Evolutionary conservation across 75 land plant genomes (phyloP), one percentile per base, ranked within the genome.

Genomic region (Selaginella moellendorffii): DNA sequence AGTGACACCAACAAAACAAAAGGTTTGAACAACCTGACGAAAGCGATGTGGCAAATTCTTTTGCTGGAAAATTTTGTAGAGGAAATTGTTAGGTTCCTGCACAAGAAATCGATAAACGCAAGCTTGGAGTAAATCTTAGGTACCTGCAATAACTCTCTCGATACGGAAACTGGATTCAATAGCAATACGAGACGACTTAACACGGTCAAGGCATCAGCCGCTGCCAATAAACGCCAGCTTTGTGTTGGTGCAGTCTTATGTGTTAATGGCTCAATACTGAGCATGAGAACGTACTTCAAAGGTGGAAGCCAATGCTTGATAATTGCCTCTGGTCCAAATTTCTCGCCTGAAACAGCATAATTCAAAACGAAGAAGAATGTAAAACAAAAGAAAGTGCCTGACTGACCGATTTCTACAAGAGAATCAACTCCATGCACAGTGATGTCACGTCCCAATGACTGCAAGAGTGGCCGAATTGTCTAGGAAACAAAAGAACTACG

Each of bases 401-500:
- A 36, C 69, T 68, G 27, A 88, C 95, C 95, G 71, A 85, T 88
- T 79, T 83, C 77, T 76, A 85, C 74, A 65, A 88, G 74, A 26
- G 76, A 74, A 71, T 83, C 90, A 63, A 85, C 76, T 31, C 82
- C 89, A 77, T 83, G 80, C 26, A 74, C 59, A 53, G 72, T 68
- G 8, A 85, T 67, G 61, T 88, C 93, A 80, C 79, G 84, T 53
- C 93, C 93, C 68, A 88, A 88, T 67, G 67, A 80, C 12, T 80
- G 81, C 68, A 88, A 69, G 14, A 88, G 61, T 29, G 93, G 93
- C 72, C 80, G 28, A 31, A 88, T 71, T n/a, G 93, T 88, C 93
- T 88, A n/a, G n/a, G 82, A 54, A 66, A 24, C n/a, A 26, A 61
- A 24, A 52, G 46, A 46, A 20, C 20, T 51, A 1, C 31, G 46